Conservation (phyloP, 2,329 filamentous ascomycete genomes). For the Neonectria faginata region DNA sequence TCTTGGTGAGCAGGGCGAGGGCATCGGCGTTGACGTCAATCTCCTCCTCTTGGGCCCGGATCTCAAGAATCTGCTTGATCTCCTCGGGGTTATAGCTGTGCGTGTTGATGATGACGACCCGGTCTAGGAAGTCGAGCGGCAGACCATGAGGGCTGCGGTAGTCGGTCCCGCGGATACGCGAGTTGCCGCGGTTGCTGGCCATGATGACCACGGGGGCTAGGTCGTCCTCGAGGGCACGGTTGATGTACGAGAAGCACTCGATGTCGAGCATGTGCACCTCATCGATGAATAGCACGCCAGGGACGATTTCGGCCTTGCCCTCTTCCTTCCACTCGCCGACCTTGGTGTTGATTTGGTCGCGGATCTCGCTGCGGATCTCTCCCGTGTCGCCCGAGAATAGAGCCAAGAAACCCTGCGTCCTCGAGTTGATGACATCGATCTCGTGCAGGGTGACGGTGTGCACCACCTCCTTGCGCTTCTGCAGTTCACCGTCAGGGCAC, state of each 20-base stretch:
- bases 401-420: conserved; percentile 97
- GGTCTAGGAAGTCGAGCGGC: conserved; percentile 94
- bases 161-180: conserved; percentile 91
- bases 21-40: conserved; percentile 92
- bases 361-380: conserved; percentile 96
- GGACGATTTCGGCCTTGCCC: conserved; percentile 97
- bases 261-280: conserved; percentile 99
- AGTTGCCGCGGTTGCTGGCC: conserved; percentile 95
- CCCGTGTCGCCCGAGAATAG: conserved; percentile 98
- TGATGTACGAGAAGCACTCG: conserved; percentile 98
- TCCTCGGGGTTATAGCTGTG: conserved; percentile 85
- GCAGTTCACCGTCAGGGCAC: conserved; percentile 96
- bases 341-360: conserved; percentile 99
- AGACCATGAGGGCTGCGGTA: conserved; percentile 94
- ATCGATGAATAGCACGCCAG: conserved; percentile 96
- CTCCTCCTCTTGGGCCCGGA: conserved; percentile 95
- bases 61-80: conserved; percentile 90
- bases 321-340: conserved; percentile 99
- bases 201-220: conserved; percentile 98
- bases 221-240: conserved; percentile 94
- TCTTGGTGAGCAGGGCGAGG: conserved; percentile 92
- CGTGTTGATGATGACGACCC: conserved; percentile 96
- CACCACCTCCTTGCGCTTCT: conserved; percentile 96
- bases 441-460: conserved; percentile 98
- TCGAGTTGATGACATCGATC: conserved; percentile 99